Percentiles rank a stretch among this genome's conserved stretches.
Conservation (phyloP, 108 stramenopile genomes). For the Pseudonitzschia multiseries region DNA sequence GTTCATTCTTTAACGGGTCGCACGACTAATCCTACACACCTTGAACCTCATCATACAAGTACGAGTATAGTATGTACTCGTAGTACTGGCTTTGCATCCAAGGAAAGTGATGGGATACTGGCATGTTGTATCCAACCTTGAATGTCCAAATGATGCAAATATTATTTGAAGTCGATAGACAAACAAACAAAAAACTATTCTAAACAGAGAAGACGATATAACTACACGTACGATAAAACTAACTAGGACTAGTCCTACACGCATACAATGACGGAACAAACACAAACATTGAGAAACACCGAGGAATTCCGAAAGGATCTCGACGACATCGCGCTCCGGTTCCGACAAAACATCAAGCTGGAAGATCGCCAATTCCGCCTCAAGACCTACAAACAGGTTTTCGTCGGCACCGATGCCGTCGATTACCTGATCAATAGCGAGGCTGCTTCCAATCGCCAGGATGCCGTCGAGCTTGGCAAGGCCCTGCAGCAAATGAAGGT, state of each 20-base stretch:
- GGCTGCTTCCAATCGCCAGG: constrained; percentile 40
- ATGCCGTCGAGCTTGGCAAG: constrained; percentile 56
- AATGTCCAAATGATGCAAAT: too few species aligned
- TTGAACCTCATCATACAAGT: too few species aligned
- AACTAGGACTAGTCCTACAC: neutral
- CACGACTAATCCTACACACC: too few species aligned
- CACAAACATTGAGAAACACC: neutral
- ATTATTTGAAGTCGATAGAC: too few species aligned
- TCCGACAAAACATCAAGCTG: constrained; percentile 35
- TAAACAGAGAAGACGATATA: too few species aligned
- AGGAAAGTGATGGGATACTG: too few species aligned
- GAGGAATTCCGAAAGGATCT: constrained; percentile 20
- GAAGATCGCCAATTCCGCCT: constrained; percentile 43
- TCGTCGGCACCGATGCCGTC: constrained; percentile 64
- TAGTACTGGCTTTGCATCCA: too few species aligned
- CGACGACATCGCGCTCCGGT: constrained; percentile 28
- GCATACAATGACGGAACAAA: neutral
- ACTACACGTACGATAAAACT: neutral
- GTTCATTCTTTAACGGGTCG: too few species aligned
- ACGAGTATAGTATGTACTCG: too few species aligned
- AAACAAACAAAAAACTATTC: too few species aligned
- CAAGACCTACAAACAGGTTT: constrained; percentile 55
- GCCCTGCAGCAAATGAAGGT: constrained; percentile 25
- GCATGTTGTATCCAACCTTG: too few species aligned
- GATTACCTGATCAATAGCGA: constrained; percentile 52